Evolutionary conservation across 2,329 filamentous ascomycete species (phyloP).

Genomic region (Pestalotiopsis sp.): DNA sequence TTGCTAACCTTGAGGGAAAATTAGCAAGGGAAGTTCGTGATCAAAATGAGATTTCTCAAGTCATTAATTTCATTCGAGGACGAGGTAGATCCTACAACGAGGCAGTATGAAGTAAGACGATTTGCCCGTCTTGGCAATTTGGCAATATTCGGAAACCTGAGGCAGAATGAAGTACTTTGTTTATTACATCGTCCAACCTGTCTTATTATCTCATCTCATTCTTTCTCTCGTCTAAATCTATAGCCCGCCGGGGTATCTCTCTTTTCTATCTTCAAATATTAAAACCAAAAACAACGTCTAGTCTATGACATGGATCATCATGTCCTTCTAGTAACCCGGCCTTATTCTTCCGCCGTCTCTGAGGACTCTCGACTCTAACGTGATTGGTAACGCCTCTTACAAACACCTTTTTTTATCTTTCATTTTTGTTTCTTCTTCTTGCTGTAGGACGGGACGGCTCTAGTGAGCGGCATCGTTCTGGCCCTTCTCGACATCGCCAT

Average conservation of each 20-base stretch:
- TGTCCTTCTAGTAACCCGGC: not conserved
- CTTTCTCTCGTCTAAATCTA: not conserved
- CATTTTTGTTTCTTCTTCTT: not conserved
- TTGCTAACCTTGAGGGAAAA: not conserved
- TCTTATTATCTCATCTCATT: not conserved
- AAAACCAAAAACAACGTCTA: not conserved
- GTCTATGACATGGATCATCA: not conserved
- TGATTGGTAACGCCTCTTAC: not conserved
- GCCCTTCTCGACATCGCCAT: slow-evolving; percentile 9
- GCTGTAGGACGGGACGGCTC: not conserved
- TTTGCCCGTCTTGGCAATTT: too few relatives aligned
- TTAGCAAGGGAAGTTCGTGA: too few relatives aligned
- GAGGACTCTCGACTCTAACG: not conserved
- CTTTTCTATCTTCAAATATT: not conserved
- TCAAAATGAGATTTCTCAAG: too few relatives aligned
- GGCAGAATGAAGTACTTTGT: not conserved
- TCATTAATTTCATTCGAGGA: too few relatives aligned
- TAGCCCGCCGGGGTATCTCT: not conserved
- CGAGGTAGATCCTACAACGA: too few relatives aligned
- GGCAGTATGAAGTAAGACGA: too few relatives aligned
- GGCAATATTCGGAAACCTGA: too few relatives aligned
- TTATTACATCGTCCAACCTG: not conserved
- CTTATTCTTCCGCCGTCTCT: not conserved
- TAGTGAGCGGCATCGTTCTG: not conserved
- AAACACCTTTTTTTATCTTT: not conserved